Conservation (phyloP, 148 eudicot species). For the Suaeda aralocaspica region DNA sequence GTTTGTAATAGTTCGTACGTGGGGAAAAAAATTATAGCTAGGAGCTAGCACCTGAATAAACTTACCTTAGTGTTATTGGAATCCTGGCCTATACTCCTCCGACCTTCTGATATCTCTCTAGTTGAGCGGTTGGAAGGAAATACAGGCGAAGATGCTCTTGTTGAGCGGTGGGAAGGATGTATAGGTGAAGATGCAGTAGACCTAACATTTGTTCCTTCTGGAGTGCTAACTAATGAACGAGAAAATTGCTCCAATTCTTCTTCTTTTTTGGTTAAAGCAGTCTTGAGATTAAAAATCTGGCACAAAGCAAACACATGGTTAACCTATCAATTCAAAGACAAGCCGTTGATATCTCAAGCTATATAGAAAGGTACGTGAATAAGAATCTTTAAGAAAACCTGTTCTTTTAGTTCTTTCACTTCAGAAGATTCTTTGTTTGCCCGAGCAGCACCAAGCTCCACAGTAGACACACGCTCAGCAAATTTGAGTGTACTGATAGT, state of each 20-base stretch:
- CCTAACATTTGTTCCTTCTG: slow-evolving; percentile 36
- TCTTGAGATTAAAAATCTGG: slow-evolving; percentile 66
- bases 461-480: slow-evolving; percentile 87
- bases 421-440: slow-evolving; percentile 63
- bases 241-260: slow-evolving; percentile 41
- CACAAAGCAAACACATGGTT: slow-evolving; percentile 6
- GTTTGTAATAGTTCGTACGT: not conserved
- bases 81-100: slow-evolving; percentile 35
- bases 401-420: slow-evolving; percentile 77
- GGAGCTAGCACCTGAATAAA: not conserved
- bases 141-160: slow-evolving; percentile 58
- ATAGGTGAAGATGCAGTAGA: slow-evolving; percentile 59
- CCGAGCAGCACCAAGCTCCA: slow-evolving; percentile 92
- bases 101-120: slow-evolving; percentile 27
- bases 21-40: not conserved
- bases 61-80: slow-evolving; percentile 47
- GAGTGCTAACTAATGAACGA: slow-evolving; percentile 37
- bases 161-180: slow-evolving; percentile 32
- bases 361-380: not conserved
- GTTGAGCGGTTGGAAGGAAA: slow-evolving; percentile 31
- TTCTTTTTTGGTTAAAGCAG: slow-evolving; percentile 77
- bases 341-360: not conserved
- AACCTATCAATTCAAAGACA: not conserved
- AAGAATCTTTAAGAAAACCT: slow-evolving; percentile 36
- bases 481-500: slow-evolving; percentile 90